Evolutionary conservation across 2,329 filamentous ascomycete species (phyloP), one percentile per base, ranked within the genome.

Genomic region (Fusarium sororula): DNA sequence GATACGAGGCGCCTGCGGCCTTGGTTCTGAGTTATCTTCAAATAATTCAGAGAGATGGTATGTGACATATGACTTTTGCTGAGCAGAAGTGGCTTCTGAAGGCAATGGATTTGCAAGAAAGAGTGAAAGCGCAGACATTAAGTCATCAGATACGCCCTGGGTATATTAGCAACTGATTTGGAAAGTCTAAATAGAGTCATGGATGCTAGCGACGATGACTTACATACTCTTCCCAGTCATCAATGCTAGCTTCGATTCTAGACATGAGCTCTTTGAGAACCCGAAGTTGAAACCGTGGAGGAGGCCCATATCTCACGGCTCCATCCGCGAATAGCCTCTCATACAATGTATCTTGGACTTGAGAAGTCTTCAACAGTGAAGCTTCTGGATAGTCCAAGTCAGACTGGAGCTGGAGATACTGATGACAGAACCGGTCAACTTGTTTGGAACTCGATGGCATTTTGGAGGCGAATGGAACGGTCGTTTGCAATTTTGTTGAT

Each of bases 191-290:
- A 32, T 7, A 39, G 4, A n/a, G 17, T n/a, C 35, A 32, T 35
- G 26, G 38, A 32, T 35, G 30, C 38, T 13, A 30, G 28, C 15
- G 56, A 38, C 28, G 22, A 62, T 26, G 56, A 85, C 93, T 86
- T 92, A 97, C 95, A 92, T 97, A 90, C 87, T 94, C 87, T 76
- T 98, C 93, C 82, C 94, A 95, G 81, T 98, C 91, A 65, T 90
- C 87, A 54, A 97, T 94, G 39, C 92, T 89, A 37, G 87, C 84
- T 81, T 98, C 94, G 59, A 98, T 91, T 64, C 86, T 89, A 13
- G 86, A 83, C 18, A 94, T 84, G 39, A 98, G 86, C 71, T 90
- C 85, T 80, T 97, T 98, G 58, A 98, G 82, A 2, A 94, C 88
- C 67, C 90, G 88, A 22, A 92, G 82, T 74, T 91, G 90, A 79